Evolutionary conservation across 345 rosid genomes (phyloP), one percentile per base, ranked within the genome.

Genomic region (Populus pruinosa): DNA sequence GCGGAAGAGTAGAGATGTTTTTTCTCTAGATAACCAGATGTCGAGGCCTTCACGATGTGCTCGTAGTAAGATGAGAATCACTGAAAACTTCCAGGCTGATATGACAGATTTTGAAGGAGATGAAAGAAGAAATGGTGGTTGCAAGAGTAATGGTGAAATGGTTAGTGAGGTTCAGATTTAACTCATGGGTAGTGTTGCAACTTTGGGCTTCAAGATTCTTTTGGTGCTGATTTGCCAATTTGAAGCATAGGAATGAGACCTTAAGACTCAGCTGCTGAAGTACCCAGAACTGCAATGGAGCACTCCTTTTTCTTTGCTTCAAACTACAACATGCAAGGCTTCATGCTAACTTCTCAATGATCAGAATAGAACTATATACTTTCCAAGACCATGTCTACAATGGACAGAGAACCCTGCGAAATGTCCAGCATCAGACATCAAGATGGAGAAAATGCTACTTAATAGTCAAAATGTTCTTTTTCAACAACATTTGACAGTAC

Each of bases 1-100:
- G 83, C 78, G 88, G 56, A 87, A 87, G 71, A 76, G 71, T 76
- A 47, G 72, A 4, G 88, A 87, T 70, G 80, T 78, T 63, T 78
- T 66, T 53, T 36, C 87, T 35, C 63, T 75, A 64, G 77, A 69
- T 70, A 84, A 63, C 47, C 41, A 86, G 13, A 78, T 72, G 79
- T 64, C 77, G 67, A 87, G 80, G 84, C 75, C 89, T 62, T 79
- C 86, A 27, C 72, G 81, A 72, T 84, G 84, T 50, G 80, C 83
- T 33, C 87, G 81, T 29, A 63, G 70, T 25, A 84, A 70, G 81
- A 55, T 56, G 62, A 73, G 73, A 16, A 55, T 70, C 35, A 20
- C 63, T 14, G 68, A 59, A 16, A 65, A 80, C 67, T 63, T 70
- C 39, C 70, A 67, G 14, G 23, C 61, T 53, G 76, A 41, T 0